A percentile compares a stretch with the other conserved stretches of the same genome.
phyloP scores from a whole-genome alignment of 164 flowering plant genomes.

The Sextonia rubra region DNA sequence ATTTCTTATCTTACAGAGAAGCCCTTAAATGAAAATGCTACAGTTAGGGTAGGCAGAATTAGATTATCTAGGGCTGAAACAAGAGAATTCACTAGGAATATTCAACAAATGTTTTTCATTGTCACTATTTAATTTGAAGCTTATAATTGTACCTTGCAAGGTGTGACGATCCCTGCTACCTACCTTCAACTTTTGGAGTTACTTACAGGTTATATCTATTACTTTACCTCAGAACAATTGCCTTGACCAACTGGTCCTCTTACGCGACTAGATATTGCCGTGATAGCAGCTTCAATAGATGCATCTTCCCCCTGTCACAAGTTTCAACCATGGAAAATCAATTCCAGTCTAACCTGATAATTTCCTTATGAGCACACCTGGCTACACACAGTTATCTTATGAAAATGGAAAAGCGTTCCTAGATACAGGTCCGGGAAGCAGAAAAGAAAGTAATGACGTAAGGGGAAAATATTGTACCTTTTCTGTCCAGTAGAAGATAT shows the following conservation, averaged over 20 bases:
- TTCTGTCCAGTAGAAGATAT: constrained; percentile 93
- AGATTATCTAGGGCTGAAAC: neutral
- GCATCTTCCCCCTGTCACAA: constrained; percentile 86
- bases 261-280: constrained; percentile 84
- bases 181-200: neutral
- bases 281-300: constrained; percentile 87
- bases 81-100: neutral
- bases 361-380: neutral
- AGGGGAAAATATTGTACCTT: constrained; percentile 38
- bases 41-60: neutral
- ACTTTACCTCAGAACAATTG: constrained; percentile 78
- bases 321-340: constrained; percentile 9
- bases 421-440: neutral
- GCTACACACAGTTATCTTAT: neutral
- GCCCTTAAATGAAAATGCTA: neutral
- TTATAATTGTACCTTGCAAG: too few relatives aligned
- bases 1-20: neutral
- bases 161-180: neutral
- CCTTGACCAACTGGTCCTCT: constrained; percentile 76
- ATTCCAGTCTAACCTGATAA: neutral
- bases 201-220: constrained; percentile 1
- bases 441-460: too few relatives aligned
- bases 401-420: neutral
- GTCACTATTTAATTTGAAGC: neutral
- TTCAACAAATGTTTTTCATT: neutral